Percentiles rank a stretch among this genome's conserved stretches.
These are phyloP conservation scores for Fusarium sp. DNA, from an alignment of 2,329 filamentous ascomycete species.

Conservation along the genomic window DNA sequence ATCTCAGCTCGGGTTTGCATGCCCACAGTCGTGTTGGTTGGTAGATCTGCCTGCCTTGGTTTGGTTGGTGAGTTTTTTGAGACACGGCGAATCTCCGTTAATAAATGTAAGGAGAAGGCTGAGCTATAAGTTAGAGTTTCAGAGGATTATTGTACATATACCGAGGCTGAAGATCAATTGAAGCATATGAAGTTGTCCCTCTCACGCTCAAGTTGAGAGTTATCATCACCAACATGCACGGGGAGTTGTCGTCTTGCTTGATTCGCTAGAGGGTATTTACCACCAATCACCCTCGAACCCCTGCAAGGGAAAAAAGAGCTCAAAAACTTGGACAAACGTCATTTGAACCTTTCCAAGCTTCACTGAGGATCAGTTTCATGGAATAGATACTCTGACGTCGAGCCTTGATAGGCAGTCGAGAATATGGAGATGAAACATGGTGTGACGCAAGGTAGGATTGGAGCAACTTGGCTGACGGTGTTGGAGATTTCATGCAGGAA, in stretches of 20 bases:
- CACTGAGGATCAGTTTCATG: not conserved
- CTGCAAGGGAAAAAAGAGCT: not conserved
- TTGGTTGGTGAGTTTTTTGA: not conserved
- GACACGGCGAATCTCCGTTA: slow-evolving; percentile 4
- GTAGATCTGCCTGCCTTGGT: not conserved
- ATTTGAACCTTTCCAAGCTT: slow-evolving; percentile 1
- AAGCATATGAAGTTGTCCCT: slow-evolving; percentile 9
- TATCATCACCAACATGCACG: not conserved
- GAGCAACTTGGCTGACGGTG: not conserved
- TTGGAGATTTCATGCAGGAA: not conserved
- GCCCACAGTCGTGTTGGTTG: not conserved
- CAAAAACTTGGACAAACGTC: slow-evolving; percentile 10
- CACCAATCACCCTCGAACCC: slow-evolving; percentile 12
- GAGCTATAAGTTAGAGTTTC: not conserved
- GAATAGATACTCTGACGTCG: not conserved
- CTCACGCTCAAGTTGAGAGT: not conserved
- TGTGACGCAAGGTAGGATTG: not conserved
- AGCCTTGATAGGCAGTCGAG: not conserved
- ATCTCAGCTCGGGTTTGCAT: slow-evolving; percentile 18
- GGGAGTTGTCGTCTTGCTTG: not conserved
- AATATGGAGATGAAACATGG: slow-evolving; percentile 3
- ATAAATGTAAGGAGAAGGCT: slow-evolving; percentile 8
- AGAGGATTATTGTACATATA: not conserved
- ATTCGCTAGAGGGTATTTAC: not conserved
- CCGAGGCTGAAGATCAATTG: slow-evolving; percentile 2